Percentiles rank a stretch among this genome's conserved stretches.
Conservation (phyloP, 2,329 filamentous ascomycete genomes). For the Colletotrichum melonis region DNA sequence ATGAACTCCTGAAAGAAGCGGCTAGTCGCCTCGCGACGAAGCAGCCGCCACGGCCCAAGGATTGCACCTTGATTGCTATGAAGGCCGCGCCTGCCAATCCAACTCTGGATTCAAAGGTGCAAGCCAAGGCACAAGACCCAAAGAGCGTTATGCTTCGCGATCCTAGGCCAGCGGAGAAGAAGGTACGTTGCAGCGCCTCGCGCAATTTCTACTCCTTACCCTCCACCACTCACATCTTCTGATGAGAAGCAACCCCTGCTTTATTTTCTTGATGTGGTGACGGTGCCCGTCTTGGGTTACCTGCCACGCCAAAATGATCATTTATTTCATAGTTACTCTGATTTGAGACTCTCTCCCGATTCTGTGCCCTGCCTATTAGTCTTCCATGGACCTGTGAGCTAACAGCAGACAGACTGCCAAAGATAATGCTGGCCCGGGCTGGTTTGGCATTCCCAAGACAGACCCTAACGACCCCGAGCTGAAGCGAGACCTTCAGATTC, state of each 20-base stretch:
- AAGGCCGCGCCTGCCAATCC: slow-evolving; percentile 13
- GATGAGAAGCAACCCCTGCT: slow-evolving; percentile 54
- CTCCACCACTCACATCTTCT: slow-evolving; percentile 37
- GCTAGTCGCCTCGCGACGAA: slow-evolving; percentile 33
- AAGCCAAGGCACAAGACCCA: slow-evolving; percentile 16
- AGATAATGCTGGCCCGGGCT: slow-evolving; percentile 79
- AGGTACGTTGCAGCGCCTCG: slow-evolving; percentile 12
- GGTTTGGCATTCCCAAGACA: slow-evolving; percentile 91
- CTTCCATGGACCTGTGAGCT: background rate
- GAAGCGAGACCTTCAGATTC: slow-evolving; percentile 88
- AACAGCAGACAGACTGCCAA: slow-evolving; percentile 34
- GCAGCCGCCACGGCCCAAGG: slow-evolving; percentile 13
- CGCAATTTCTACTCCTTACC: background rate
- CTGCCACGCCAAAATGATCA: slow-evolving; percentile 68
- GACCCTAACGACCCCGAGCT: slow-evolving; percentile 84
- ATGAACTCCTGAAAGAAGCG: slow-evolving; percentile 35
- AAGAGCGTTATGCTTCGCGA: slow-evolving; percentile 28
- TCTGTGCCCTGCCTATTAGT: background rate
- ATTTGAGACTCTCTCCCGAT: slow-evolving; percentile 45
- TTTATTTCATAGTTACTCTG: slow-evolving; percentile 80
- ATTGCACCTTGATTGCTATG: slow-evolving; percentile 25
- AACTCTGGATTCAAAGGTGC: background rate
- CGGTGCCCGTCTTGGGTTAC: slow-evolving; percentile 54
- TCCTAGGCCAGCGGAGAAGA: slow-evolving; percentile 23
- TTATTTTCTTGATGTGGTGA: slow-evolving; percentile 41